Conservation (phyloP, 192 early-diverging fungal species). For the Gonapodya sp. region DNA sequence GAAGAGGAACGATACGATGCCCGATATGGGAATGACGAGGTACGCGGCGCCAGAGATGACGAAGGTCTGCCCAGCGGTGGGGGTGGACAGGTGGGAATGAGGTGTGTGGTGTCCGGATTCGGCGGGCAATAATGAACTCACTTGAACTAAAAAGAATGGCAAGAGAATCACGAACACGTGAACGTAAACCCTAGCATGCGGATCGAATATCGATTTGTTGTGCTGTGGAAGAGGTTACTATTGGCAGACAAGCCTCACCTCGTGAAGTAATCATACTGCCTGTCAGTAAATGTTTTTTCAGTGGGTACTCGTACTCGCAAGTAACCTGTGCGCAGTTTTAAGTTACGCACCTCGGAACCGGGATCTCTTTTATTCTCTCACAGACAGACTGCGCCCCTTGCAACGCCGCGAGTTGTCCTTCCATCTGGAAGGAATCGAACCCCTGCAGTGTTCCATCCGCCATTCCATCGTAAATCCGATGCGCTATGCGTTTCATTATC, state of each 20-base stretch:
- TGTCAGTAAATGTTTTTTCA: neutral
- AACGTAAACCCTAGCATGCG: neutral
- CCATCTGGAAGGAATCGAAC: conserved; percentile 11
- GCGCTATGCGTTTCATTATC: neutral
- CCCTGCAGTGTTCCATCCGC: neutral
- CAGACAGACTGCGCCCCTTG: neutral
- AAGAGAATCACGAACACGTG: conserved; percentile 4
- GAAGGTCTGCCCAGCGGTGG: neutral
- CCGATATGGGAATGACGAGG: conserved; percentile 5
- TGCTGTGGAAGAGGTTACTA: too few relatives aligned
- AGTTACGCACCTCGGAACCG: neutral
- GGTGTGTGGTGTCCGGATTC: neutral
- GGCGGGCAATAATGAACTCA: neutral
- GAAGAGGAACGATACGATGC: conserved; percentile 4
- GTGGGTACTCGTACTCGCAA: neutral
- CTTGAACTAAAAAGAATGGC: conserved; percentile 4
- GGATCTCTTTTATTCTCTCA: conserved; percentile 1
- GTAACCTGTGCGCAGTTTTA: neutral
- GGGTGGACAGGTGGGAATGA: neutral
- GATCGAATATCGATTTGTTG: too few relatives aligned
- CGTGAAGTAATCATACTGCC: conserved; percentile 4
- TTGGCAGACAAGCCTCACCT: neutral
- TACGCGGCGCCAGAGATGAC: neutral
- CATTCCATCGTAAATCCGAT: conserved; percentile 5
- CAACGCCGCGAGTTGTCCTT: conserved; percentile 8